A percentile compares a stretch with the other conserved stretches of the same genome.
phyloP scores from a whole-genome alignment of 768 basidiomycete species.

The Mycena epipterygia region DNA sequence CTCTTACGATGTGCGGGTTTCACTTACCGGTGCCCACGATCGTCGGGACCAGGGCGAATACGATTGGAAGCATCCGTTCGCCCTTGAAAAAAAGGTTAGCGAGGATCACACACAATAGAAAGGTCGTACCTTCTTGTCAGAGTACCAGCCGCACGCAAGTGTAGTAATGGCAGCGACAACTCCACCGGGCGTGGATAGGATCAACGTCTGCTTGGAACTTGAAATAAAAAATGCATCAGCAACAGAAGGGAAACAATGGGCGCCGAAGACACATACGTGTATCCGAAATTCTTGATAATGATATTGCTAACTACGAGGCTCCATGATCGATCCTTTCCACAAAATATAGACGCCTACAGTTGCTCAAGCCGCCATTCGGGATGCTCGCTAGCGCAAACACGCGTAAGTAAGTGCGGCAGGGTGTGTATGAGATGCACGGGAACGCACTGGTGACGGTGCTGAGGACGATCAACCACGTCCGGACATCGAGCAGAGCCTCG shows the following conservation, averaged over 20 bases:
- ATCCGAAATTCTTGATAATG: constrained; percentile 74
- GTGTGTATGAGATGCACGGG: neutral
- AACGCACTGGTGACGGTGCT: constrained; percentile 69
- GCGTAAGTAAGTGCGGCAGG: neutral
- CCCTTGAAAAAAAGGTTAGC: constrained; percentile 47
- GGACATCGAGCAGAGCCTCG: constrained; percentile 68
- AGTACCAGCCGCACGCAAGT: constrained; percentile 72
- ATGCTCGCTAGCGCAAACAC: constrained; percentile 65
- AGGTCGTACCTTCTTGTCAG: constrained; percentile 67
- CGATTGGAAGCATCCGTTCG: constrained; percentile 73
- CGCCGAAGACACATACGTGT: constrained; percentile 57
- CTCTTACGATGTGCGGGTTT: neutral
- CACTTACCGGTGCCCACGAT: constrained; percentile 66
- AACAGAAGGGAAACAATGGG: neutral
- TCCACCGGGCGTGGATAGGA: constrained; percentile 70
- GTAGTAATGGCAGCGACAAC: constrained; percentile 62
- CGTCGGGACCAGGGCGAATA: constrained; percentile 69
- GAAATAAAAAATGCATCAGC: too few relatives aligned
- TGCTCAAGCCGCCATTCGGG: constrained; percentile 74
- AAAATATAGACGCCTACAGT: constrained; percentile 58
- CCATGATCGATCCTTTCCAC: neutral
- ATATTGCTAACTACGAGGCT: constrained; percentile 65
- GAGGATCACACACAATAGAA: neutral
- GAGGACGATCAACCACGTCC: constrained; percentile 75
- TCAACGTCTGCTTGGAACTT: constrained; percentile 72